A percentile compares a stretch with the other conserved stretches of the same genome.
phyloP scores from a whole-genome alignment of 495 filamentous ascomycete genomes.

The Penicillium goetzii region DNA sequence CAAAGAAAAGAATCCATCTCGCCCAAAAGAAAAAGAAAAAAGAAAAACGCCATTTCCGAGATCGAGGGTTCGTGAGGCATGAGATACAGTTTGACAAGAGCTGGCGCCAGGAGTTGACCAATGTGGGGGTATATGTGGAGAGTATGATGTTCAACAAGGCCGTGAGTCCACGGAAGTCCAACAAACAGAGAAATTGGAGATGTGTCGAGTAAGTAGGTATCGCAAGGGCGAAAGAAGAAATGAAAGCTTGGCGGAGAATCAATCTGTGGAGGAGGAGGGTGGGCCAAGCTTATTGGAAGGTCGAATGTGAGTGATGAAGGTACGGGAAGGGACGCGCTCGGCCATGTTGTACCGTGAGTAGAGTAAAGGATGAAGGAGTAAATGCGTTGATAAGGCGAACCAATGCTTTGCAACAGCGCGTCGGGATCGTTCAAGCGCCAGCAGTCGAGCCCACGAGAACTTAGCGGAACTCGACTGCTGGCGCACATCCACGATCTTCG shows the following conservation, averaged over 20 bases:
- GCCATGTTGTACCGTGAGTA: not conserved
- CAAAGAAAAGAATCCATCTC: conserved; percentile 21
- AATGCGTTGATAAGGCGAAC: not conserved
- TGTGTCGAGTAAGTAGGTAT: not conserved
- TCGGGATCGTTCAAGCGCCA: conserved; percentile 18
- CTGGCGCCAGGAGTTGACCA: conserved; percentile 10
- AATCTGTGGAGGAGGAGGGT: not conserved
- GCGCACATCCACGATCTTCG: conserved; percentile 79
- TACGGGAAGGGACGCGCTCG: not conserved
- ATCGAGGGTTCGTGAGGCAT: conserved; percentile 36
- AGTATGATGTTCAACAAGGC: not conserved
- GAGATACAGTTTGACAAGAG: conserved; percentile 29
- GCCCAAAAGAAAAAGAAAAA: conserved; percentile 10
- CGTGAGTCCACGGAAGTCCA: conserved; percentile 3
- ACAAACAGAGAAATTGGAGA: conserved; percentile 5
- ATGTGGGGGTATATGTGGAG: conserved; percentile 17
- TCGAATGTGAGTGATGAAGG: not conserved
- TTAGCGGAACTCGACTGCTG: conserved; percentile 93
- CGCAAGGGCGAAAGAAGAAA: not conserved
- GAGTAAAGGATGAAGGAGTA: not conserved
- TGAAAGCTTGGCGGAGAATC: conserved; percentile 4
- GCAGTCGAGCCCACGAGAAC: conserved; percentile 19
- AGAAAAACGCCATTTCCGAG: conserved; percentile 32
- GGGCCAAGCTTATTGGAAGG: not conserved
- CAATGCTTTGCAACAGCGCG: not conserved